Conservation (phyloP, 805 yeast species). For the Pichia sporocuriosa region DNA sequence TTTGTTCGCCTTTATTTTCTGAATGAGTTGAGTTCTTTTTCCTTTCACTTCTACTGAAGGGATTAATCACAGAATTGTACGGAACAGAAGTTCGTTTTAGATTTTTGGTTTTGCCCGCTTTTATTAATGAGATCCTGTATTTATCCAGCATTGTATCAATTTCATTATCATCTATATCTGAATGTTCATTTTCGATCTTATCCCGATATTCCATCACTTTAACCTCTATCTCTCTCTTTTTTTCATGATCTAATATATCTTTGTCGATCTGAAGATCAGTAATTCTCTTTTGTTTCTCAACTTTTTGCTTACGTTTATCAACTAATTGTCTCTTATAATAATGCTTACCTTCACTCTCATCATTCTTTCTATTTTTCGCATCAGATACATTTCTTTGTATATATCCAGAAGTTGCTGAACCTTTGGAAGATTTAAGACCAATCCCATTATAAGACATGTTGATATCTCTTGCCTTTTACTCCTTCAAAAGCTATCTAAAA, state of each 20-base stretch:
- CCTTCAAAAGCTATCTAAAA: neutral
- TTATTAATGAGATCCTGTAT: slow-evolving; percentile 18
- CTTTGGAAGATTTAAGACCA: slow-evolving; percentile 50
- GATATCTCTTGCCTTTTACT: neutral
- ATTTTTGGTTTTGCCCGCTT: slow-evolving; percentile 1
- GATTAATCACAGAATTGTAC: too few relatives aligned
- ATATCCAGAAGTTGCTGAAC: slow-evolving; percentile 59
- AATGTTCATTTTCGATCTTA: slow-evolving; percentile 40
- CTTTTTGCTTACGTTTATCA: slow-evolving; percentile 9
- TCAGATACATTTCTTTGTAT: slow-evolving; percentile 41
- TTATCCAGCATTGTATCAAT: slow-evolving; percentile 29
- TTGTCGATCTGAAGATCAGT: slow-evolving; percentile 14
- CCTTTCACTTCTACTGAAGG: too few relatives aligned
- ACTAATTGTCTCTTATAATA: slow-evolving; percentile 32
- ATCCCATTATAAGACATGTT: slow-evolving; percentile 52
- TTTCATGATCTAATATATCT: slow-evolving; percentile 32
- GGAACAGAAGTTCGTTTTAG: neutral
- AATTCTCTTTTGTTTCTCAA: slow-evolving; percentile 11
- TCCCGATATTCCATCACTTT: slow-evolving; percentile 47
- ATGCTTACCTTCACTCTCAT: slow-evolving; percentile 30
- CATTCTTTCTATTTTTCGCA: slow-evolving; percentile 18
- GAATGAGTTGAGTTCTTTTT: too few relatives aligned
- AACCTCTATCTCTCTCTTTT: slow-evolving; percentile 36
- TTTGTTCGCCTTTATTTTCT: too few relatives aligned
- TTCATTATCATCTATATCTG: slow-evolving; percentile 30